phyloP scores from a whole-genome alignment of 306 rosid species.

The Acacia crassicarpa region DNA sequence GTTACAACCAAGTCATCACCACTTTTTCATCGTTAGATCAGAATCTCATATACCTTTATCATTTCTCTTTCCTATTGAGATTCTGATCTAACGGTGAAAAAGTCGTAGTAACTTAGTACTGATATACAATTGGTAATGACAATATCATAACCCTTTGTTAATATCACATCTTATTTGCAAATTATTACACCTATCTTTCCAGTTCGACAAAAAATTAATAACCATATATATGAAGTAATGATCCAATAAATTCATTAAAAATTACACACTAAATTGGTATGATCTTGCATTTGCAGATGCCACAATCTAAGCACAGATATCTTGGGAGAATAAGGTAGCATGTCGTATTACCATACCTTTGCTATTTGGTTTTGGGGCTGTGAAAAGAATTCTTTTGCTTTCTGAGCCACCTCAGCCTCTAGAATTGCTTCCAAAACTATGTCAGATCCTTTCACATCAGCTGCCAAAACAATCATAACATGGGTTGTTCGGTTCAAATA shows the following conservation, averaged over 20 bases:
- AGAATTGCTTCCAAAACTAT: slow-evolving; percentile 74
- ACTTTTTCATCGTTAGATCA: too few species aligned
- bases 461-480: slow-evolving; percentile 50
- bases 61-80: too few species aligned
- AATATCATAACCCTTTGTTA: too few species aligned
- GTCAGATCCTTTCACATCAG: slow-evolving; percentile 65
- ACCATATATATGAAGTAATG: neutral
- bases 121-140: too few species aligned
- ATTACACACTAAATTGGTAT: neutral
- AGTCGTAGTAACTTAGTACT: too few species aligned
- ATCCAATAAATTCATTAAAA: slow-evolving; percentile 20
- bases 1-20: too few species aligned
- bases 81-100: too few species aligned
- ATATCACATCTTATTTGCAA: neutral
- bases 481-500: slow-evolving; percentile 25
- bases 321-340: neutral
- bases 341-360: slow-evolving; percentile 29
- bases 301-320: slow-evolving; percentile 5
- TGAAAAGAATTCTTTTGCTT: slow-evolving; percentile 81
- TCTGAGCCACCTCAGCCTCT: slow-evolving; percentile 89
- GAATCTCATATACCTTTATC: too few species aligned
- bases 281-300: slow-evolving; percentile 25
- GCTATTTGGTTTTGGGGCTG: slow-evolving; percentile 60
- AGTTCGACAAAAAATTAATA: neutral
- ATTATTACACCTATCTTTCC: neutral